Base-by-base conservation (phyloP, 495 filamentous ascomycete species). In the Poronia punctata region DNA sequence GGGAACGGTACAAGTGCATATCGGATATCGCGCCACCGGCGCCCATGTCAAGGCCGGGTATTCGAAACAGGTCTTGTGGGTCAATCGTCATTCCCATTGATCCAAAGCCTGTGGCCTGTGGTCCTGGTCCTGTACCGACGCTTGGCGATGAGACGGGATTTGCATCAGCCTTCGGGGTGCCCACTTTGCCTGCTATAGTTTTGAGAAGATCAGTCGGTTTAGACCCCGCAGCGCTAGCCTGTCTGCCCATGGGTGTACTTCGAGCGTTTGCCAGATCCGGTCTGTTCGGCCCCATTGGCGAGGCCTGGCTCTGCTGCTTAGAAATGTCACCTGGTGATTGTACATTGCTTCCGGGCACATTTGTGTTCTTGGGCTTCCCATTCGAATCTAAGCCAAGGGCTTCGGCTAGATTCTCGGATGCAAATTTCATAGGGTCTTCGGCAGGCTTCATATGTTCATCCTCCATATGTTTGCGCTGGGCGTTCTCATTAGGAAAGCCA, bases 401-500 rank as follows among this genome's bases (percentile, higher is more conserved):
- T 20, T 48, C 27, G 7, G 69, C 66, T 9, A 74, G 49, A 19
- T 56, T 64, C 12, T 78, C 74, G 7, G 65, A 26, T 9, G 62
- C 53, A 43, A 65, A 83, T 21, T 64, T 62, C 4, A 67, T n/a
- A 0, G 78, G 72, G 40, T 83, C 61, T 28, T 70, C 63, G 2
- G 66, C 57, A 14, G 73, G 73, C 38, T 65, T 69, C 25, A 67
- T 48, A 36, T 83, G 79, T 51, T 74, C 75, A 21, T 75, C 68
- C 19, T 70, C 60, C 12, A 53, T 54, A 48, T 83, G 79, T 8
- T 53, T 52, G 14, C 67, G 61, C 34, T 70, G 57, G 18, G 68
- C 68, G 37, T 77, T 71, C 42, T 76, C 71, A 8, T 51, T 75
- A 20, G 66, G 56, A 43, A 81, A 82, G 2, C 71, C 75, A 12